Conservation (phyloP, 441 rosid species). For the Corymbia calophylla region DNA sequence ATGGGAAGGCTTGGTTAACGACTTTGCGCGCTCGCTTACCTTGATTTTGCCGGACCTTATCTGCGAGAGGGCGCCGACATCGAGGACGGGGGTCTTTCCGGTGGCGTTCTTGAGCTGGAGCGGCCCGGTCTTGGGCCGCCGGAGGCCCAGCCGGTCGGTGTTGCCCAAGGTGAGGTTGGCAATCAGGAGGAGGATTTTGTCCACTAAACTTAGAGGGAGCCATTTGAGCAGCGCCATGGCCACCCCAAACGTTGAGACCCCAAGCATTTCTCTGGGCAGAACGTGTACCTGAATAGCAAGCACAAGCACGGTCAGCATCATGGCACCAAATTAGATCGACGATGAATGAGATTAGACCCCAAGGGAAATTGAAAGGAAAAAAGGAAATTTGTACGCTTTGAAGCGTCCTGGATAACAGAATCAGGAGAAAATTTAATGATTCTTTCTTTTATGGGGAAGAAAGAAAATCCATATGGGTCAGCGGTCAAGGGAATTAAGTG, state of each 20-base stretch:
- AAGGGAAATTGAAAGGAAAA: neutral
- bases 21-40: neutral
- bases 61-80: slow-evolving; percentile 4
- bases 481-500: neutral
- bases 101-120: slow-evolving; percentile 8
- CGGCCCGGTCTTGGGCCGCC: slow-evolving; percentile 10
- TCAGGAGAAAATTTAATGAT: neutral
- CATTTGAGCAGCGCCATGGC: slow-evolving; percentile 11
- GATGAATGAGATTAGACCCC: neutral
- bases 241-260: slow-evolving; percentile 6
- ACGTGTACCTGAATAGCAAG: slow-evolving; percentile 1
- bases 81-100: slow-evolving; percentile 14
- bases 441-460: neutral
- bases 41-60: slow-evolving; percentile 8
- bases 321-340: neutral
- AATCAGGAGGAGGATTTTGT: neutral
- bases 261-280: slow-evolving; percentile 10
- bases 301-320: neutral
- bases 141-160: slow-evolving; percentile 1
- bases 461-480: neutral
- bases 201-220: slow-evolving; percentile 4
- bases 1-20: neutral
- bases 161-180: neutral
- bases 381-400: neutral
- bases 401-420: neutral